phyloP scores from a whole-genome alignment of 352 stramenopile genomes.

The Globisporangium orthogonon region DNA sequence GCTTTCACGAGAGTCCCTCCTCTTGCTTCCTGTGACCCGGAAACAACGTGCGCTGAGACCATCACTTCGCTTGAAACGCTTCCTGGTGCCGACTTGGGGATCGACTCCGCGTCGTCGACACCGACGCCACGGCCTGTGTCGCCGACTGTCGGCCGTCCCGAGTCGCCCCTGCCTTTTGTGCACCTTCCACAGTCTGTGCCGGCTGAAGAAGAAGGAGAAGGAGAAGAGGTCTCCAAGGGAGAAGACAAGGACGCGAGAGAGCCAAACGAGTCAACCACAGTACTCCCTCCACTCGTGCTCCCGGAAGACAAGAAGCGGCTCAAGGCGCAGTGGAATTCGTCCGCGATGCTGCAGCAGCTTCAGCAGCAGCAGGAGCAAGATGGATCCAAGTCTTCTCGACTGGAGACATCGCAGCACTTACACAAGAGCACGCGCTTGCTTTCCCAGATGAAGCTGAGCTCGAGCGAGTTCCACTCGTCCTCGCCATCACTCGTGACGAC shows the following conservation, averaged over 20 bases:
- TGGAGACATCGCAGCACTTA: not conserved
- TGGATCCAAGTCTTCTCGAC: not conserved
- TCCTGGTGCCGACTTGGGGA: not conserved
- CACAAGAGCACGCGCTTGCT: not conserved
- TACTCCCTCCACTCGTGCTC: constrained; percentile 12
- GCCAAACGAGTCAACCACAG: not conserved
- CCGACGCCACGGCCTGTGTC: not conserved
- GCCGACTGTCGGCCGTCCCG: not conserved
- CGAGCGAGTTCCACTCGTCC: constrained; percentile 9
- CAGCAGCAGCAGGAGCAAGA: not conserved
- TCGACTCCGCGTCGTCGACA: not conserved
- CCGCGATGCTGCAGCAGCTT: constrained; percentile 6
- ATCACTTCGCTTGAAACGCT: not conserved
- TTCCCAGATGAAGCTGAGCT: constrained; percentile 7
- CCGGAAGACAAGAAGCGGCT: constrained; percentile 6
- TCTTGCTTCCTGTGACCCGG: not conserved
- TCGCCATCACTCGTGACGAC: constrained; percentile 4
- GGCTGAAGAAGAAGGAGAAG: constrained; percentile 12
- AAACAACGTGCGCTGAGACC: not conserved
- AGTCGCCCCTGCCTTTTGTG: not conserved
- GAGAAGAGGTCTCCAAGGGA: too few relatives aligned
- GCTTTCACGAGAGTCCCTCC: not conserved
- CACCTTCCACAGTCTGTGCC: constrained; percentile 4
- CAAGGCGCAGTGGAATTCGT: constrained; percentile 2
- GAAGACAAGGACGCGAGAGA: not conserved